Percentiles rank a stretch among this genome's conserved stretches.
phyloP scores from a whole-genome alignment of 2,329 filamentous ascomycete species.

The Rhynchosporium graminicola region DNA sequence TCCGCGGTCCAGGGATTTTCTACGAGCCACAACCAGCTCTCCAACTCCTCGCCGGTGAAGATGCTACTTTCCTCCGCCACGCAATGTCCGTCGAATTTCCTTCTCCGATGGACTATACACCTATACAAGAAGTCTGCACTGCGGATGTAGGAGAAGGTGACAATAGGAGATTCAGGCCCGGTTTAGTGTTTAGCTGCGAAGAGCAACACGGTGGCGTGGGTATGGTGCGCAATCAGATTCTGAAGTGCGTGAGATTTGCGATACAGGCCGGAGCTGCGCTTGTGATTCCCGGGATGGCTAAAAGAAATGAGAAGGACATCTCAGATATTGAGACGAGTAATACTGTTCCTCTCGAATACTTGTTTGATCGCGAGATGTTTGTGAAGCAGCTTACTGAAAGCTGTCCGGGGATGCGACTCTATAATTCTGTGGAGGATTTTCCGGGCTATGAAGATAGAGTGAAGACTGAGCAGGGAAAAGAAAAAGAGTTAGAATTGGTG shows the following conservation, averaged over 20 bases:
- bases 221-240: slow-evolving; percentile 38
- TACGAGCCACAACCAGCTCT: slow-evolving; percentile 23
- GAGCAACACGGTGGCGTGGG: slow-evolving; percentile 36
- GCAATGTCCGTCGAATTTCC: slow-evolving; percentile 11
- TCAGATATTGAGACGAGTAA: slow-evolving; percentile 19
- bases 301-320: slow-evolving; percentile 31
- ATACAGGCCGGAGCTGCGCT: slow-evolving; percentile 34
- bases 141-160: no score
- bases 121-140: not conserved
- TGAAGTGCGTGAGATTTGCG: slow-evolving; percentile 37
- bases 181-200: slow-evolving; percentile 33
- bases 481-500: not conserved
- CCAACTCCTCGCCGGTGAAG: slow-evolving; percentile 27
- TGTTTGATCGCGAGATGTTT: slow-evolving; percentile 36
- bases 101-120: slow-evolving; percentile 10
- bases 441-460: slow-evolving; percentile 7
- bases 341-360: slow-evolving; percentile 28
- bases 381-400: slow-evolving; percentile 30
- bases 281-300: slow-evolving; percentile 28
- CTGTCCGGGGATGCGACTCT: slow-evolving; percentile 34
- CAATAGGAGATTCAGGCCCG: not conserved
- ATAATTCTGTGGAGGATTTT: slow-evolving; percentile 18
- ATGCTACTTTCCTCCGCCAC: not conserved
- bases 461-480: not conserved
- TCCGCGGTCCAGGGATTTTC: slow-evolving; percentile 9